These are phyloP conservation scores for Didymella pinodella DNA, from an alignment of 2,329 filamentous ascomycete species.

Conservation along the genomic window DNA sequence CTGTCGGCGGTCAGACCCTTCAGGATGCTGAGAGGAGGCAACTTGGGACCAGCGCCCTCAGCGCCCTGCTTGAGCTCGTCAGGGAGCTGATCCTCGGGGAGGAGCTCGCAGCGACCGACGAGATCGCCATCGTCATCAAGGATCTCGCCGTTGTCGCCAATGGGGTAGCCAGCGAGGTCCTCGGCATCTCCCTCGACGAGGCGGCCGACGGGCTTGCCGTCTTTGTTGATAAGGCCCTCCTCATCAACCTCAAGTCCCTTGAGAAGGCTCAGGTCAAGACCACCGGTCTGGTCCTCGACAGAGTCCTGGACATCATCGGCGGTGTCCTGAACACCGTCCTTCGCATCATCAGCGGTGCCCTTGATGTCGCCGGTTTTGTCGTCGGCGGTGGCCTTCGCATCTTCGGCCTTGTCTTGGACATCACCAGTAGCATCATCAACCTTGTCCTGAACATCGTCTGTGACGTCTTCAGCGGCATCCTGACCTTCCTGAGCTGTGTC, in stretches of 20 bases:
- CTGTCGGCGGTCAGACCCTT: slow-evolving; percentile 58
- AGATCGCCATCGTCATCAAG: slow-evolving; percentile 64
- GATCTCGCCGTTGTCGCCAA: slow-evolving; percentile 64
- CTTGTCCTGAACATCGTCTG: slow-evolving; percentile 41
- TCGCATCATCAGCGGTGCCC: slow-evolving; percentile 42
- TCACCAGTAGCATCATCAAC: slow-evolving; percentile 52
- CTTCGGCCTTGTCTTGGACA: slow-evolving; percentile 42
- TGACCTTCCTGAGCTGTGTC: slow-evolving; percentile 47
- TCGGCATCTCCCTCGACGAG: slow-evolving; percentile 62
- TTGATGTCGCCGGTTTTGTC: slow-evolving; percentile 51
- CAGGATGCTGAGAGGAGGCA: slow-evolving; percentile 57
- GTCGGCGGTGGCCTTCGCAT: slow-evolving; percentile 34
- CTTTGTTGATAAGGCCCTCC: slow-evolving; percentile 61
- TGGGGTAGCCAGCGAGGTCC: slow-evolving; percentile 60
- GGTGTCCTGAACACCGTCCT: slow-evolving; percentile 40
- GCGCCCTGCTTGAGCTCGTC: slow-evolving; percentile 53
- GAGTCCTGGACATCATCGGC: slow-evolving; percentile 39
- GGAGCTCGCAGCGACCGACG: slow-evolving; percentile 61
- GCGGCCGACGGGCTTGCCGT: slow-evolving; percentile 59
- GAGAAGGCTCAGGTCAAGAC: slow-evolving; percentile 57
- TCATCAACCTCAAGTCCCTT: slow-evolving; percentile 62
- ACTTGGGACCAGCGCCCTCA: slow-evolving; percentile 42
- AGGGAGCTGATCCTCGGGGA: slow-evolving; percentile 52
- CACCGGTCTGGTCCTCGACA: slow-evolving; percentile 40
- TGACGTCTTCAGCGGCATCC: slow-evolving; percentile 45